These are phyloP conservation scores for Jacaranda mimosifolia DNA, from an alignment of 257 asterid species.

Conservation along the genomic window DNA sequence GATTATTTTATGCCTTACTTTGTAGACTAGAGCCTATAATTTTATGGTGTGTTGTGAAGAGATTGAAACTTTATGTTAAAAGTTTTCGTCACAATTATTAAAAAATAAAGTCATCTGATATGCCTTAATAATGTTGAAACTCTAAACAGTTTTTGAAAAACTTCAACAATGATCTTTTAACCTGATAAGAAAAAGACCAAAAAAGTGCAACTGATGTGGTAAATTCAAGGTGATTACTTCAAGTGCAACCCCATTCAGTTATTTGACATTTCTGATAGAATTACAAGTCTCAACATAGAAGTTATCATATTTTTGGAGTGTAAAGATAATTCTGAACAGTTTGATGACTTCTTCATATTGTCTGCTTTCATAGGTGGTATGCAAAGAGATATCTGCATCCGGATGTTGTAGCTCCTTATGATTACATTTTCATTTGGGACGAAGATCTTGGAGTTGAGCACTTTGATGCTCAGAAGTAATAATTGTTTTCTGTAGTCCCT, in stretches of 20 bases:
- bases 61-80: constrained; percentile 9
- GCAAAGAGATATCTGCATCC: constrained; percentile 99
- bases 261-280: constrained; percentile 7
- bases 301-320: neutral
- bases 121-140: constrained; percentile 8
- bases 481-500: constrained; percentile 13
- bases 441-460: constrained; percentile 99
- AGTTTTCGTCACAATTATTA: neutral
- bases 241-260: constrained; percentile 15
- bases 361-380: constrained; percentile 80
- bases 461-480: constrained; percentile 87
- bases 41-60: neutral
- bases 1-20: constrained; percentile 17
- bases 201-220: neutral
- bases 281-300: constrained; percentile 1
- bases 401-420: constrained; percentile 94
- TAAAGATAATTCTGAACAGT: constrained; percentile 3
- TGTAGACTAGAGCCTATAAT: constrained; percentile 8
- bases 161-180: constrained; percentile 21
- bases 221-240: constrained; percentile 1
- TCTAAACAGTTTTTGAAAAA: neutral
- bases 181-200: constrained; percentile 7
- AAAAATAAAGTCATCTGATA: constrained; percentile 13
- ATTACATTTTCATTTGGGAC: constrained; percentile 97
- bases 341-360: constrained; percentile 23